Conservation (phyloP, 108 stramenopile genomes). For the Seminavis robusta region DNA sequence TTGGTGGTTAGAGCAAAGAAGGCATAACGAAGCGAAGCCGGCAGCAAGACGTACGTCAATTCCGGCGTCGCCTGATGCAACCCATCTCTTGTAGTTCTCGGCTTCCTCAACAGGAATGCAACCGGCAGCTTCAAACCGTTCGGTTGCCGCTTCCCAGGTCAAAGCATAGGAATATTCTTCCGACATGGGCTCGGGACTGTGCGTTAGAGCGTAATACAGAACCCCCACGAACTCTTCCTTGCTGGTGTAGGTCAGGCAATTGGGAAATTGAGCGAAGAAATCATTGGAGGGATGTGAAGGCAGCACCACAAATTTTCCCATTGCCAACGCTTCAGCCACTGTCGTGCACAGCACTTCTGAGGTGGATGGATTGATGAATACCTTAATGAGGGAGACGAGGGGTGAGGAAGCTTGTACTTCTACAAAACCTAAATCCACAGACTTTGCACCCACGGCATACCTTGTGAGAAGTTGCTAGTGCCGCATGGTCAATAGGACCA, state of each 20-base stretch:
- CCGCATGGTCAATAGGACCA: conserved; percentile 80
- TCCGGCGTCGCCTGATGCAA: conserved; percentile 50
- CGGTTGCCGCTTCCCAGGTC: conserved; percentile 85
- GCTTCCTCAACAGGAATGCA: conserved; percentile 67
- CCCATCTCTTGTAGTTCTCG: conserved; percentile 46
- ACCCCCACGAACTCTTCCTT: conserved; percentile 83
- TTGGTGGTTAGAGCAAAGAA: background rate
- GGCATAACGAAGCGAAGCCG: background rate
- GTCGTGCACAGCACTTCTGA: conserved; percentile 90
- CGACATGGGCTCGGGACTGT: conserved; percentile 74
- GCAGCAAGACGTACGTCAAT: conserved; percentile 48
- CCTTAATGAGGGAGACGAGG: conserved; percentile 14
- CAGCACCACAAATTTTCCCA: conserved; percentile 88
- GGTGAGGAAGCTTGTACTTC: background rate
- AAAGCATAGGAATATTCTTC: conserved; percentile 60
- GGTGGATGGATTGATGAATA: conserved; percentile 85
- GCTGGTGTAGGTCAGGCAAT: conserved; percentile 76
- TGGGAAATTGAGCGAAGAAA: conserved; percentile 84
- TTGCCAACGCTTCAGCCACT: conserved; percentile 87
- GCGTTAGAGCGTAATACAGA: conserved; percentile 81
- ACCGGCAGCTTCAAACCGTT: conserved; percentile 65
- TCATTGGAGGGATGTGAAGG: conserved; percentile 70
- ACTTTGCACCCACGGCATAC: conserved; percentile 1
- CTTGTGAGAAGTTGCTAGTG: conserved; percentile 60
- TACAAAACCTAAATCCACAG: background rate